These are phyloP conservation scores for Tolypocladium ovalisporum DNA, from an alignment of 2,329 filamentous ascomycete genomes.

Conservation along the genomic window DNA sequence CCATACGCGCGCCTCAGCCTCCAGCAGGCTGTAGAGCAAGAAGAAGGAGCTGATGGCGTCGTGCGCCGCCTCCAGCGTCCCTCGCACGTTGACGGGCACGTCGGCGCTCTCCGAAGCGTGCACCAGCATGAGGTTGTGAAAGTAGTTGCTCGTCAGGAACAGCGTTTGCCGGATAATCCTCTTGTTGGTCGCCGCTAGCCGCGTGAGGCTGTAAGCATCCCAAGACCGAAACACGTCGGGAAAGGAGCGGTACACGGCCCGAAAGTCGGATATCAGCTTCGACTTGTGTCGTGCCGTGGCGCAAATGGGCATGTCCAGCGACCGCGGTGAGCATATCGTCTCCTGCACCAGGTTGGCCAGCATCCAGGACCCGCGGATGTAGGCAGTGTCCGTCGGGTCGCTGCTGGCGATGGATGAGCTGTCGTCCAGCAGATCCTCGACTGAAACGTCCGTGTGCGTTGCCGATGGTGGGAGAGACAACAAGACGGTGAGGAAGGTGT, in stretches of 20 bases:
- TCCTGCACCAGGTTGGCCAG: slow-evolving; percentile 70
- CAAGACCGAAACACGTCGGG: slow-evolving; percentile 60
- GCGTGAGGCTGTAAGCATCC: slow-evolving; percentile 47
- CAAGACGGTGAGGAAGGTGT: slow-evolving; percentile 71
- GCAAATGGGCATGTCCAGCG: slow-evolving; percentile 62
- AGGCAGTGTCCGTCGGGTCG: slow-evolving; percentile 56
- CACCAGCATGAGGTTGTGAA: slow-evolving; percentile 71
- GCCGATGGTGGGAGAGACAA: slow-evolving; percentile 67
- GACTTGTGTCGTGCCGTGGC: slow-evolving; percentile 58
- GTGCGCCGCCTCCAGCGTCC: slow-evolving; percentile 63
- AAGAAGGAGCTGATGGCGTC: slow-evolving; percentile 68
- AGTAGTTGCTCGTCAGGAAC: slow-evolving; percentile 73
- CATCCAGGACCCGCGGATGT: slow-evolving; percentile 68
- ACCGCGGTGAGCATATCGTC: slow-evolving; percentile 63
- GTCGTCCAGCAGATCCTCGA: slow-evolving; percentile 62
- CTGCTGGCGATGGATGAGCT: slow-evolving; percentile 43
- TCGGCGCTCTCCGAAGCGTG: slow-evolving; percentile 59
- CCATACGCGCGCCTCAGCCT: slow-evolving; percentile 66
- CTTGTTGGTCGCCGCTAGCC: slow-evolving; percentile 47
- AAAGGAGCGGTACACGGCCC: slow-evolving; percentile 61
- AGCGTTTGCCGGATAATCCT: slow-evolving; percentile 63
- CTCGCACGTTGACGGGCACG: slow-evolving; percentile 54
- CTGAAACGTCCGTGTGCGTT: slow-evolving; percentile 68
- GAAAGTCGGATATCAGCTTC: slow-evolving; percentile 59
- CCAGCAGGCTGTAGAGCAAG: slow-evolving; percentile 57